These are phyloP conservation scores for Pisolithus albus DNA, from an alignment of 768 basidiomycete species.

Conservation along the genomic window DNA sequence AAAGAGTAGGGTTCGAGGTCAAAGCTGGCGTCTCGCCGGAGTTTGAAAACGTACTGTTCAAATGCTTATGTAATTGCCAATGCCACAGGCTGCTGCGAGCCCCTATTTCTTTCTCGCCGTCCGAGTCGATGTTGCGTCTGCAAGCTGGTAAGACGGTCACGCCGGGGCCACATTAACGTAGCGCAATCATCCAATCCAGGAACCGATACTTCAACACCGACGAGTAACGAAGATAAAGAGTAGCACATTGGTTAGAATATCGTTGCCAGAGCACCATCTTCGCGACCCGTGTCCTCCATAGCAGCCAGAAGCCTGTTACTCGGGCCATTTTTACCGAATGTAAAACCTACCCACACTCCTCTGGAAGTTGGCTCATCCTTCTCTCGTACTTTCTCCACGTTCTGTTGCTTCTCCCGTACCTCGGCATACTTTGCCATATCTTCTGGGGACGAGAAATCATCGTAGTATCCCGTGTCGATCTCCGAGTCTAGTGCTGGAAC, in stretches of 20 bases:
- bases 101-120: too few species aligned
- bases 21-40: neutral
- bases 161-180: too few species aligned
- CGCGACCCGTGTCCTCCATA: slow-evolving; percentile 36
- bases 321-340: slow-evolving; percentile 83
- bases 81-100: too few species aligned
- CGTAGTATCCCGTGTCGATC: slow-evolving; percentile 92
- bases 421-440: slow-evolving; percentile 99
- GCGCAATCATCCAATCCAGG: too few species aligned
- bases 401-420: slow-evolving; percentile 92
- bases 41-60: neutral
- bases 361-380: slow-evolving; percentile 66
- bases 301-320: slow-evolving; percentile 30
- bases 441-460: slow-evolving; percentile 79
- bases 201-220: too few species aligned
- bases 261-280: slow-evolving; percentile 45
- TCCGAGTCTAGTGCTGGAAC: slow-evolving; percentile 93
- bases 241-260: slow-evolving; percentile 39
- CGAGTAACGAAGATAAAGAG: neutral
- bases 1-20: slow-evolving; percentile 15
- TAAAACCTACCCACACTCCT: slow-evolving; percentile 89
- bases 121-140: too few species aligned
- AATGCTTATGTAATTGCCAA: too few species aligned
- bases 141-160: too few species aligned
- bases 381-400: slow-evolving; percentile 89